phyloP scores from a whole-genome alignment of 441 rosid genomes.

The Corymbia citriodora region DNA sequence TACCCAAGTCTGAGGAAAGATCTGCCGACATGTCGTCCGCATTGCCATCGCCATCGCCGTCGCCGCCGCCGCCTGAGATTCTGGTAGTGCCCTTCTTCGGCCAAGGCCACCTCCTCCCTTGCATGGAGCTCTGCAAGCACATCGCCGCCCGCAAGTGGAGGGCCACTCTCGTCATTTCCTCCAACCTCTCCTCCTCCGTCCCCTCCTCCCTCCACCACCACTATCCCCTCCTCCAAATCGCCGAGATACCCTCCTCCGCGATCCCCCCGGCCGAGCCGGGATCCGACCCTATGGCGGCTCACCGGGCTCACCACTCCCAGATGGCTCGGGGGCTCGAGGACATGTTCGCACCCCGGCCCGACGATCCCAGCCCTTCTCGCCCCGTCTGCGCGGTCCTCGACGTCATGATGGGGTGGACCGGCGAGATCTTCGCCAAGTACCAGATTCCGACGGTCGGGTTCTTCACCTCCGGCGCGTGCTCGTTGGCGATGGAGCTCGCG shows the following conservation, averaged over 20 bases:
- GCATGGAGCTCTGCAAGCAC: conserved; percentile 1
- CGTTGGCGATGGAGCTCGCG: conserved; percentile 21
- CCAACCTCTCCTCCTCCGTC: neutral
- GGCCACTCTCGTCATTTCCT: neutral
- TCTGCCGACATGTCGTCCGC: neutral
- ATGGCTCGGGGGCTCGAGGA: conserved; percentile 1
- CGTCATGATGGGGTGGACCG: conserved; percentile 16
- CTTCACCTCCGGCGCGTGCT: conserved; percentile 22
- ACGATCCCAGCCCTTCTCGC: neutral
- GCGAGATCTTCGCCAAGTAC: conserved; percentile 9
- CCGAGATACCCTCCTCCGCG: neutral
- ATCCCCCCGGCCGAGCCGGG: neutral
- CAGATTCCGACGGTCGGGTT: conserved; percentile 12
- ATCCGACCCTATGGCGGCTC: neutral
- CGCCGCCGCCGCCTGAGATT: neutral
- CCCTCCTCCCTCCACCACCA: neutral
- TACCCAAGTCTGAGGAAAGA: neutral
- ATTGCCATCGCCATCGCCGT: neutral
- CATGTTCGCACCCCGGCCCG: conserved; percentile 3
- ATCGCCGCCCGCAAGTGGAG: neutral
- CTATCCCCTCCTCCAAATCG: neutral
- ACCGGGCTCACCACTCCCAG: neutral
- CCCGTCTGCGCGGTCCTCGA: conserved; percentile 16
- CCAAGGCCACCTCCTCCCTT: conserved; percentile 1
- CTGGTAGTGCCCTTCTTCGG: neutral